Base-by-base conservation (phyloP, 2,329 filamentous ascomycete species). In the Neonectria hederae region DNA sequence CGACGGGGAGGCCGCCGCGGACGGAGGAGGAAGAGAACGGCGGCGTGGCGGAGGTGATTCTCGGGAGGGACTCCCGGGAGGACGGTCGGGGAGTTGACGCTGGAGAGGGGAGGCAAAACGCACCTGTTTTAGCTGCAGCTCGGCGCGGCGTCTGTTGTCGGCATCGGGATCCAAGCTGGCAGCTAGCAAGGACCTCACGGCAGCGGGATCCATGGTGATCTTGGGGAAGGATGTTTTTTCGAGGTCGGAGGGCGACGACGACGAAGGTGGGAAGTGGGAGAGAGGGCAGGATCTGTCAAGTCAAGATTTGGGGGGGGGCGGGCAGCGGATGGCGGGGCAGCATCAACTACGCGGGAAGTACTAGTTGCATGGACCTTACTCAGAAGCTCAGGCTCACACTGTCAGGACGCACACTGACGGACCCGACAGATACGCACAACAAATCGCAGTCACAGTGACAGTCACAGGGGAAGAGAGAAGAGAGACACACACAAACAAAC, bases 91-190 rank as follows among this genome's bases (percentile, higher is more conserved):
- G 10, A 21, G 35, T 38, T 22, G 35, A 53, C 40, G n/a, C 42
- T 38, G 17, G 55, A 53, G 32, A 28, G 40, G 35, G 19, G 54
- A 59, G 54, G 56, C 54, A 38, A 28, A 52, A 72, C 89, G 78
- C 84, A 95, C 92, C 84, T 90, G 86, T 85, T 94, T 94, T 74
- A 96, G 86, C 81, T 95, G 90, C 73, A 91, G 82, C 83, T 96
- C 92, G 78, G 92, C 91, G 79, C 89, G 86, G 77, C 90, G 88
- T 80, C 92, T 87, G 78, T 87, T 87, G 76, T 93, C 91, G 76
- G 90, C 87, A 81, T 93, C 90, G 72, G 89, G 80, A 76, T 90
- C 89, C 79, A 94, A 88, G 72, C 91, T 94, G 77, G 90, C 89
- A 78, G 89, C 86, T 76, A 95, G 90, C 83, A 92, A 90, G 84